These are phyloP conservation scores for Lactifluus subvellereus DNA, from an alignment of 768 basidiomycete genomes.

Conservation along the genomic window DNA sequence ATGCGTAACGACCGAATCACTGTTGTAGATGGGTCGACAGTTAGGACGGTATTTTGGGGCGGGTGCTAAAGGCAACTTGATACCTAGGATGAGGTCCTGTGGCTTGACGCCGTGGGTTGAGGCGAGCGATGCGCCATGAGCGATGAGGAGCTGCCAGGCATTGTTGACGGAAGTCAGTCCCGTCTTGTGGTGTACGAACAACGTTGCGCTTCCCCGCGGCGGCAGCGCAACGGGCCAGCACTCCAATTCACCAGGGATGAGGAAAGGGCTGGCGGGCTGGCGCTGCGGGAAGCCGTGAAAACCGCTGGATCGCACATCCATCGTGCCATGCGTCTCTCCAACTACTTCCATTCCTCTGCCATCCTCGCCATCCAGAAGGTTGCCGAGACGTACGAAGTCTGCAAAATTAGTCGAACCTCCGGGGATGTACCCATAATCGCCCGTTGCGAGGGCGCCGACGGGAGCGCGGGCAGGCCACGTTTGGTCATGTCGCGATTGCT, in stretches of 20 bases:
- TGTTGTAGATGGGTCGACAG: not conserved
- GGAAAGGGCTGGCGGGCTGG: slow-evolving; percentile 7
- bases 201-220: slow-evolving; percentile 8
- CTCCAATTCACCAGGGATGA: slow-evolving; percentile 15
- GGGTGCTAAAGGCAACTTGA: not conserved
- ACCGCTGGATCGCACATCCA: slow-evolving; percentile 4
- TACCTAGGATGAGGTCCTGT: slow-evolving; percentile 18
- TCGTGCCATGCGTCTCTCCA: slow-evolving; percentile 15
- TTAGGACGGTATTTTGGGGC: not conserved
- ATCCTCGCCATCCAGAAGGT: slow-evolving; percentile 3
- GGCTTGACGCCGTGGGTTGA: slow-evolving; percentile 14
- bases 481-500: slow-evolving; percentile 13
- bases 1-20: slow-evolving; percentile 15
- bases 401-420: slow-evolving; percentile 12
- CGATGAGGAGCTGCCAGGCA: slow-evolving; percentile 17
- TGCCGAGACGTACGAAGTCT: slow-evolving; percentile 19
- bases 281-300: slow-evolving; percentile 9
- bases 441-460: slow-evolving; percentile 1
- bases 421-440: slow-evolving; percentile 21
- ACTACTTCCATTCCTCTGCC: slow-evolving; percentile 1
- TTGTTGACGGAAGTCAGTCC: slow-evolving; percentile 15
- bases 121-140: slow-evolving; percentile 11
- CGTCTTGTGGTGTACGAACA: slow-evolving; percentile 17
- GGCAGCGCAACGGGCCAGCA: slow-evolving; percentile 21
- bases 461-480: slow-evolving; percentile 20